Evolutionary conservation across 2,329 filamentous ascomycete species (phyloP).

Genomic region (Tolypocladium sp.): DNA sequence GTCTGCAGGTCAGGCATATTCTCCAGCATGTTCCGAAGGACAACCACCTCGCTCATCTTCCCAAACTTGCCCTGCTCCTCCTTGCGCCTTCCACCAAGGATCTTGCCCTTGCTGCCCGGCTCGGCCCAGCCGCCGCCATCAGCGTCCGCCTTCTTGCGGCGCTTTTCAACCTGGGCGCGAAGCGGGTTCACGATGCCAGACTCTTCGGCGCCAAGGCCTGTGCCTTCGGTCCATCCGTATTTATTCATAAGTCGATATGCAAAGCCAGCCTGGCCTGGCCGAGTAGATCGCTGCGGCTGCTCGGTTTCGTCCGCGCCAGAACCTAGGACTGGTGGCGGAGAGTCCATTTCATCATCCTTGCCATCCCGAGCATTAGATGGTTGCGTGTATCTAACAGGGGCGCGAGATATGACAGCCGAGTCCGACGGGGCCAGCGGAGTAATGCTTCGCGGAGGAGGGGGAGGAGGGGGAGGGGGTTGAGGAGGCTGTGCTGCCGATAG

Average conservation of each 20-base stretch:
- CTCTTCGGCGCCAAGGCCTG: conserved; percentile 73
- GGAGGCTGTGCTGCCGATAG: conserved; percentile 37
- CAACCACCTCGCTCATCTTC: conserved; percentile 71
- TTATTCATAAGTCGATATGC: conserved; percentile 85
- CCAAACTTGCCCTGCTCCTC: conserved; percentile 47
- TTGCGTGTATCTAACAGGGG: conserved; percentile 63
- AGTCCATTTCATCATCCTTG: conserved; percentile 31
- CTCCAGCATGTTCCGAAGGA: conserved; percentile 77
- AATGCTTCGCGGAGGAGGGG: conserved; percentile 11
- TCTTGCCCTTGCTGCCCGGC: conserved; percentile 62
- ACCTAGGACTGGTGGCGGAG: conserved; percentile 38
- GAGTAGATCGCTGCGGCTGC: conserved; percentile 43
- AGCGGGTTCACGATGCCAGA: conserved; percentile 81
- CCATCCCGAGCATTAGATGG: conserved; percentile 16
- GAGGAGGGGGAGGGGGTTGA: conserved; percentile 17
- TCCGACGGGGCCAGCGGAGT: conserved; percentile 28
- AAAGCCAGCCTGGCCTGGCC: conserved; percentile 75
- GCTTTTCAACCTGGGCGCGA: conserved; percentile 75
- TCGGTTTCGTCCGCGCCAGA: conserved; percentile 28
- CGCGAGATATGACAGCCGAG: conserved; percentile 61
- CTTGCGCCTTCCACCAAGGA: conserved; percentile 66
- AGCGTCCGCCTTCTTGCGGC: conserved; percentile 67
- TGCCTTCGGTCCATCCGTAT: conserved; percentile 85
- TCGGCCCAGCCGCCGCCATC: conserved; percentile 71
- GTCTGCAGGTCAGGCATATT: conserved; percentile 65